Conservation (phyloP, 2,329 filamentous ascomycete species). For the Alternaria viburni region DNA sequence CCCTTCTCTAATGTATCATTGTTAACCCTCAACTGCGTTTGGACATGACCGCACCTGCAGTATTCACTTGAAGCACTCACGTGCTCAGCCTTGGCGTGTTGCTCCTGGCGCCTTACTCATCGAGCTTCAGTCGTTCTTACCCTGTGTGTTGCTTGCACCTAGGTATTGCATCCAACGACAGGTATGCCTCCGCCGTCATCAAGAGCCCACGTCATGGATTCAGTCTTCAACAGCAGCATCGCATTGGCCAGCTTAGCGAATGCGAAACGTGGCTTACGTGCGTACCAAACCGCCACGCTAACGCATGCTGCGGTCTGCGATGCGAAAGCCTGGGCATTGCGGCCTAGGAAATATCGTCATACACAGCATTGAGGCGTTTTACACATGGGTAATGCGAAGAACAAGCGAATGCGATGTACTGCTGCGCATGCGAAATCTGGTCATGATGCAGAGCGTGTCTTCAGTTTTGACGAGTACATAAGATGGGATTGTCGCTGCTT, state of each 20-base stretch:
- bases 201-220: not conserved
- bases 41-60: not conserved
- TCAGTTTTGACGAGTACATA: not conserved
- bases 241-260: constrained; percentile 9
- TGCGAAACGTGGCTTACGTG: constrained; percentile 1
- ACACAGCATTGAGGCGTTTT: not conserved
- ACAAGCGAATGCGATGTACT: constrained; percentile 3
- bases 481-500: not conserved
- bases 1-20: constrained; percentile 15
- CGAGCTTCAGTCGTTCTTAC: not conserved
- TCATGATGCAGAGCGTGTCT: not conserved
- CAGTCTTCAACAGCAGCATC: not conserved
- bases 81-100: not conserved
- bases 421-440: not conserved
- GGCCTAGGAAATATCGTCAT: not conserved
- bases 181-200: not conserved
- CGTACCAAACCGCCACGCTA: not conserved
- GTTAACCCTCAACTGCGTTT: not conserved
- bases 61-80: not conserved
- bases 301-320: not conserved
- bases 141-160: too few species aligned
- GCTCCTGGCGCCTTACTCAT: not conserved
- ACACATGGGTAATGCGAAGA: not conserved
- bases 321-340: constrained; percentile 2
- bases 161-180: not conserved